A percentile compares a stretch with the other conserved stretches of the same genome.
Conservation (phyloP, 305 asterid species). For the Fraxinus nigra region DNA sequence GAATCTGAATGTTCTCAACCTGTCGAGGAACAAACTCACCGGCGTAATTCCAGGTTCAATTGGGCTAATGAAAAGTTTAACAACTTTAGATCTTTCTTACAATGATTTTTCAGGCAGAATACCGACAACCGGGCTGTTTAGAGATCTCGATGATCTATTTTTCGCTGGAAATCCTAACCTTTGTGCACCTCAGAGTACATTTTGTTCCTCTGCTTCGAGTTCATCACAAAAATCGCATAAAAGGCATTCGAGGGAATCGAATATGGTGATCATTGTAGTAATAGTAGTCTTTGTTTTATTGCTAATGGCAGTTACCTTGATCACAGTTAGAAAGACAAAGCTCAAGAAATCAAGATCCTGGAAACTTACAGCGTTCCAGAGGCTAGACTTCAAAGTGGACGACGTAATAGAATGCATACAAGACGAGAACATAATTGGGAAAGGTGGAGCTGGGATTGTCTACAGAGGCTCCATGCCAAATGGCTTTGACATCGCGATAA, state of each 20-base stretch:
- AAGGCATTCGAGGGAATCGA: conserved; percentile 22
- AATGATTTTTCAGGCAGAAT: conserved; percentile 61
- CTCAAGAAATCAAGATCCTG: conserved; percentile 44
- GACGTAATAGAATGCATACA: conserved; percentile 67
- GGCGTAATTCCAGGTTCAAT: conserved; percentile 65
- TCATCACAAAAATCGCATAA: conserved; percentile 16
- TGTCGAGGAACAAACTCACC: conserved; percentile 55
- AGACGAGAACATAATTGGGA: conserved; percentile 85
- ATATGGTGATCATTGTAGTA: conserved; percentile 26
- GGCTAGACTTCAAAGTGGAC: conserved; percentile 52
- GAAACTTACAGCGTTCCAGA: conserved; percentile 82
- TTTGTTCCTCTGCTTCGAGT: conserved; percentile 39
- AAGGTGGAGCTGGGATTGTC: conserved; percentile 88
- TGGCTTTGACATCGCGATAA: conserved; percentile 66
- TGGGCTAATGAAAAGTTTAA: conserved; percentile 65
- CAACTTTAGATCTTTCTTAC: conserved; percentile 68
- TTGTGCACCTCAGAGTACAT: conserved; percentile 39
- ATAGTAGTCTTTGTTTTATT: conserved; percentile 25
- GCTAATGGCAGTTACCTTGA: conserved; percentile 34
- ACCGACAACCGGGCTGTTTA: conserved; percentile 54
- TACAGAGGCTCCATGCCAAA: conserved; percentile 83
- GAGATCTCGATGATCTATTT: conserved; percentile 38
- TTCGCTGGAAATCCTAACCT: conserved; percentile 76
- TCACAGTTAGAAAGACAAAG: conserved; percentile 21
- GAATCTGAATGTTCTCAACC: conserved; percentile 60